Conservation (phyloP, 2,329 filamentous ascomycete species). For the Calycina marina region DNA sequence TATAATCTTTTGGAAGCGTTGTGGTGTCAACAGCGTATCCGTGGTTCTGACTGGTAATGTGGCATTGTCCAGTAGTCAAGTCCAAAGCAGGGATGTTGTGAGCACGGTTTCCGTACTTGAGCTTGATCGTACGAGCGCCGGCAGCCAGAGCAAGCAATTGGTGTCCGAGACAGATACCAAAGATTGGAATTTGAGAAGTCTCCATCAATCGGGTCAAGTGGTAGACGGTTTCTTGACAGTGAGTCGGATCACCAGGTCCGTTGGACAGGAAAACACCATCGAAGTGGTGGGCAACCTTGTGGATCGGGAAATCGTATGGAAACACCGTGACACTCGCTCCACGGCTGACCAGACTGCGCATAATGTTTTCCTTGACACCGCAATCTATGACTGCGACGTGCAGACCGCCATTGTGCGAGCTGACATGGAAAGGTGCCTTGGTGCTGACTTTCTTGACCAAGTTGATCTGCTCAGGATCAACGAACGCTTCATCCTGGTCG, state of each 20-base stretch:
- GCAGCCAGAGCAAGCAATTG: slow-evolving; percentile 84
- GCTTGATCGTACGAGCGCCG: slow-evolving; percentile 83
- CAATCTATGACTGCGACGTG: slow-evolving; percentile 95
- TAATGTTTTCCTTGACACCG: slow-evolving; percentile 99
- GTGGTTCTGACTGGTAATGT: slow-evolving; percentile 98
- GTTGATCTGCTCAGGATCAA: slow-evolving; percentile 94
- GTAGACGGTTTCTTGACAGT: slow-evolving; percentile 89
- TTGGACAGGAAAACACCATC: slow-evolving; percentile 99
- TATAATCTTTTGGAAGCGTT: slow-evolving; percentile 75
- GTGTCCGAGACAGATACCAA: slow-evolving; percentile 96
- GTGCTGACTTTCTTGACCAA: slow-evolving; percentile 92
- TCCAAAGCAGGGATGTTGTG: slow-evolving; percentile 97
- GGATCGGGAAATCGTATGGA: slow-evolving; percentile 92
- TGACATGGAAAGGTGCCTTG: slow-evolving; percentile 93
- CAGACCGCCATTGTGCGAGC: slow-evolving; percentile 66
- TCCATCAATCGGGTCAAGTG: slow-evolving; percentile 86
- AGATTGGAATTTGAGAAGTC: slow-evolving; percentile 77
- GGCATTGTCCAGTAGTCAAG: slow-evolving; percentile 89
- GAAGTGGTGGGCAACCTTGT: slow-evolving; percentile 96
- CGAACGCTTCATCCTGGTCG: slow-evolving; percentile 90
- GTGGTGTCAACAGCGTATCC: slow-evolving; percentile 85
- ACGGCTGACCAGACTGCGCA: slow-evolving; percentile 82
- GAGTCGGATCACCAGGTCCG: slow-evolving; percentile 92
- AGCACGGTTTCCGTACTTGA: slow-evolving; percentile 98
- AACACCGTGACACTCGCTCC: slow-evolving; percentile 89